Evolutionary conservation across 2,329 filamentous ascomycete genomes (phyloP).

Genomic region (Colletotrichum caudatum): DNA sequence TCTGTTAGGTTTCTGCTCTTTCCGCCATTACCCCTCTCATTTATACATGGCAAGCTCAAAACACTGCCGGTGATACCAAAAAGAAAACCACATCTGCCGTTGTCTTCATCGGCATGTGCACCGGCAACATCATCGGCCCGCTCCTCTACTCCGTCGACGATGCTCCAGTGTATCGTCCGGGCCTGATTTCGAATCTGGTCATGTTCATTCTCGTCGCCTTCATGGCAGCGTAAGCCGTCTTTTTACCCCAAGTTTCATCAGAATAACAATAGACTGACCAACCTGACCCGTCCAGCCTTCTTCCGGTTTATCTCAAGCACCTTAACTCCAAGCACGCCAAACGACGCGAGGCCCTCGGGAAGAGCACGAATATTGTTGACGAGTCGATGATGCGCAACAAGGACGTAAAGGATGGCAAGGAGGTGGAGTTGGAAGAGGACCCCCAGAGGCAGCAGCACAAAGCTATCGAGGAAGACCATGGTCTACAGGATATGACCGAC

Average conservation of each 20-base stretch:
- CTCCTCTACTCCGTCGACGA: slow-evolving; percentile 72
- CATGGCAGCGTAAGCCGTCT: slow-evolving; percentile 48
- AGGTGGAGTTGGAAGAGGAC: slow-evolving; percentile 46
- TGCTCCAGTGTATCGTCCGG: slow-evolving; percentile 66
- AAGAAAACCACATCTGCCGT: slow-evolving; percentile 74
- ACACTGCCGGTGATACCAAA: slow-evolving; percentile 77
- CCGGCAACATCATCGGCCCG: slow-evolving; percentile 75
- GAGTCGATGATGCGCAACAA: slow-evolving; percentile 40
- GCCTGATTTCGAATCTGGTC: slow-evolving; percentile 69
- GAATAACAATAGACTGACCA: not conserved
- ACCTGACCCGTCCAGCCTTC: slow-evolving; percentile 26
- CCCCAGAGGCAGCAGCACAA: slow-evolving; percentile 30
- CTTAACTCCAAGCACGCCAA: slow-evolving; percentile 68
- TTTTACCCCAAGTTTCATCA: accelerated
- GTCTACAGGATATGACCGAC: slow-evolving; percentile 64
- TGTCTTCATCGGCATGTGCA: slow-evolving; percentile 73
- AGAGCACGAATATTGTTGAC: slow-evolving; percentile 49
- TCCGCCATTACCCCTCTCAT: slow-evolving; percentile 64
- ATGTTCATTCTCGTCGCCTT: slow-evolving; percentile 71
- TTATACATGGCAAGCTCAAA: slow-evolving; percentile 71
- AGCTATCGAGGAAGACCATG: slow-evolving; percentile 56
- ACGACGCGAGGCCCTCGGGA: slow-evolving; percentile 68
- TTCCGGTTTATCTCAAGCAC: slow-evolving; percentile 61
- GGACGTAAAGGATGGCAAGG: slow-evolving; percentile 36
- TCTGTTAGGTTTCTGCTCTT: slow-evolving; percentile 32